phyloP scores from a whole-genome alignment of 148 eudicot genomes.

The Polygonum maritimum region DNA sequence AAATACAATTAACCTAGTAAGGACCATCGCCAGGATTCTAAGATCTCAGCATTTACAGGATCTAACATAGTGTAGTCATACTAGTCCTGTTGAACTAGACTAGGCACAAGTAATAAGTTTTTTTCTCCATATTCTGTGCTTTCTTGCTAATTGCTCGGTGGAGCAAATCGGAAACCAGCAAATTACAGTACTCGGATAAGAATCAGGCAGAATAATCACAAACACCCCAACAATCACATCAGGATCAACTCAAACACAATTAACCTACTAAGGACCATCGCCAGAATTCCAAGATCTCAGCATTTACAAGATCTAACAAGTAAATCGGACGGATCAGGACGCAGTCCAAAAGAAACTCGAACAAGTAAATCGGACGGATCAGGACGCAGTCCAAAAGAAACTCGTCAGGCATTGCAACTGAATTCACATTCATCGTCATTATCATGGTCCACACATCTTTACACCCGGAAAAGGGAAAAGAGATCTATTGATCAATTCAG shows the following conservation, averaged over 20 bases:
- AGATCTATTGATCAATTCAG: background rate
- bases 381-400: background rate
- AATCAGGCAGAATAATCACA: background rate
- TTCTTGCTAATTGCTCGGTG: too few species aligned
- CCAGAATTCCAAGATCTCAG: background rate
- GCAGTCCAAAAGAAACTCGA: background rate
- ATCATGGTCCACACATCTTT: background rate
- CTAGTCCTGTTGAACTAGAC: background rate
- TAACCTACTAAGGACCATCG: background rate
- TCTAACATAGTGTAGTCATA: background rate
- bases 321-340: background rate
- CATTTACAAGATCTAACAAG: background rate
- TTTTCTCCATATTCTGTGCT: background rate
- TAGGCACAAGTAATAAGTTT: background rate
- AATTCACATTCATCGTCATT: background rate
- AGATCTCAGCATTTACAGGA: background rate
- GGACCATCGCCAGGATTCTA: background rate
- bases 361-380: background rate
- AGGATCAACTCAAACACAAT: background rate
- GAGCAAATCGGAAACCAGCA: too few species aligned
- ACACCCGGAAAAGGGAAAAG: background rate
- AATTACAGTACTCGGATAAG: background rate
- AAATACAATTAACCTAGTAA: background rate
- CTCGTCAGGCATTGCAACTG: too few species aligned
- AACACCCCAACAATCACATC: background rate